Base-by-base conservation (phyloP, 2,329 filamentous ascomycete species). In the Sphaerulina vaccinii region DNA sequence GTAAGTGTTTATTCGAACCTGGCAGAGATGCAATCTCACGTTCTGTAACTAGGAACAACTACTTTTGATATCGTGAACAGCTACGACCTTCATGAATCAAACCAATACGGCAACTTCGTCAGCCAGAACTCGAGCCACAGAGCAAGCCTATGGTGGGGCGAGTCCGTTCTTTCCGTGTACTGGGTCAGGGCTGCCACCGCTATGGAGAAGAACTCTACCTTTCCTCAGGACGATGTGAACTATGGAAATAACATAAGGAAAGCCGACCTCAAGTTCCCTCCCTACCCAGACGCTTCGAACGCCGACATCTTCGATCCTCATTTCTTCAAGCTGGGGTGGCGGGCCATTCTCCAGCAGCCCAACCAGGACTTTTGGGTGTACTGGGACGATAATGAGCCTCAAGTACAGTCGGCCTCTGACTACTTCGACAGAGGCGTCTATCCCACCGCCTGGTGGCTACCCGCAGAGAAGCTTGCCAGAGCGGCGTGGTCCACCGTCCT, bases 121-220 rank as follows among this genome's bases (percentile, higher is more conserved):
- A 24, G 22, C 19, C 38, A 15, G 10, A 41, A 41, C 49, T 19
- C 9, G 15, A 57, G 55, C 5, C 5, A 15, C 2, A 32, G 24
- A 16, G 39, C 58, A 3, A 54, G 49, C 40, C 35, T 60, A 24
- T 59, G 29, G 21, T 60, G 58, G 56, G 56, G 53, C 13, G 51
- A 60, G 35, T 44, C 23, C n/a, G 18, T 60, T 2, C 38, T 60
- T 33, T 56, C 53, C n/a, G 49, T 49, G 43, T 54, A 56, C 22
- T 60, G 55, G 55, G 35, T 45, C 3, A 33, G 32, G 13, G 33
- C 37, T 6, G 51, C 39, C 13, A n/a, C 18, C 10, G 27, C 7
- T 7, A 29, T 29, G 7, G 13, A 13, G 7, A 29, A 29, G 27
- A 29, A 29, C 27, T 13, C 7, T 29, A 19, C 40, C 15, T 49